These are phyloP conservation scores for Simplicillium sp. DNA, from an alignment of 2,329 filamentous ascomycete genomes.

Conservation along the genomic window DNA sequence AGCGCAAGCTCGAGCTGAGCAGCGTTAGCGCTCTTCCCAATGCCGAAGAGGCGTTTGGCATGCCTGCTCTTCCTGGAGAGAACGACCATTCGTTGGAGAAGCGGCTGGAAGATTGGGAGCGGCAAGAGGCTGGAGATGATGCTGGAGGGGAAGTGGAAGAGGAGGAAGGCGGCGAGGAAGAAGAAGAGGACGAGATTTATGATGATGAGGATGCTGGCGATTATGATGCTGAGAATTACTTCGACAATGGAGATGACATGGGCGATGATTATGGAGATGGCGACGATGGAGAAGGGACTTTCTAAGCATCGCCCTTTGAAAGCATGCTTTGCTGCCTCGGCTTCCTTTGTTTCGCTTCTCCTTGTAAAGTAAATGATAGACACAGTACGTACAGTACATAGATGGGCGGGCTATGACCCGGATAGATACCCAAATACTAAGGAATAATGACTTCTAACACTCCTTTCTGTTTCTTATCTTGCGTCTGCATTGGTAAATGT, in stretches of 20 bases:
- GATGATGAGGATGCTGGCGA: conserved; percentile 52
- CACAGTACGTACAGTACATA: conserved; percentile 1
- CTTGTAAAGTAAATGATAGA: conserved; percentile 1
- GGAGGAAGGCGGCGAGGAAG: conserved; percentile 36
- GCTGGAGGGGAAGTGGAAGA: conserved; percentile 39
- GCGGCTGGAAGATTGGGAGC: conserved; percentile 23
- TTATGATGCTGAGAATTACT: conserved; percentile 52
- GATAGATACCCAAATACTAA: no score
- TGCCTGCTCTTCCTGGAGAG: conserved; percentile 17
- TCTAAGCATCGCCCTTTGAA: conserved; percentile 11
- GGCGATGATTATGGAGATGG: conserved; percentile 41
- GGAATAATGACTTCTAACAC: no score
- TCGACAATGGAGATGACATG: conserved; percentile 47
- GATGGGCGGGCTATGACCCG: not conserved
- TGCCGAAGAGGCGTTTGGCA: conserved; percentile 40
- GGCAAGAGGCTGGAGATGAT: conserved; percentile 34
- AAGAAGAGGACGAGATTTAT: conserved; percentile 39
- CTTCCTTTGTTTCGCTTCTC: not conserved
- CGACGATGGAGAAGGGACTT: conserved; percentile 37
- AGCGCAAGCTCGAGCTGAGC: conserved; percentile 35
- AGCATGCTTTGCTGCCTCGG: not conserved
- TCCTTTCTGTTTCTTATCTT: no score
- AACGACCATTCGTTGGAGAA: no score
- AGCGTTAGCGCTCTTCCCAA: conserved; percentile 37
- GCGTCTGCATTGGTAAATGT: no score